Evolutionary conservation across 345 rosid species (phyloP).

Genomic region (Clarkia xantiana): DNA sequence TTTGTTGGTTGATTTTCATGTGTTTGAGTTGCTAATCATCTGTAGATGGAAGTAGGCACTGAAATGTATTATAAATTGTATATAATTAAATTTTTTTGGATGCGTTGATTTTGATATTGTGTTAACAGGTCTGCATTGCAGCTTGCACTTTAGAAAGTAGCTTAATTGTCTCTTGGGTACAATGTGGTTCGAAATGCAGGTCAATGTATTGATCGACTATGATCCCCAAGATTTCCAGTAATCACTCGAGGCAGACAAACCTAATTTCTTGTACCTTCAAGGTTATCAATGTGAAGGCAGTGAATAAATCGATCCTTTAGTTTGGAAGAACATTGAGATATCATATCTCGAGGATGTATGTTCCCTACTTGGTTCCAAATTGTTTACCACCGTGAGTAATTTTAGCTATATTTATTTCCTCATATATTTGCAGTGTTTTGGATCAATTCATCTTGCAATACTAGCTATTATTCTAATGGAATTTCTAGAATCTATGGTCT

Average conservation of each 20-base stretch:
- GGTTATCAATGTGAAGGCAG: conserved; percentile 24
- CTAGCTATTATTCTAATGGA: background rate
- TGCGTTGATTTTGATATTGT: too few relatives aligned
- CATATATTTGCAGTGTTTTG: background rate
- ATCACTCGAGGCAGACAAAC: conserved; percentile 19
- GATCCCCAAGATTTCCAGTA: conserved; percentile 15
- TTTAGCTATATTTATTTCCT: background rate
- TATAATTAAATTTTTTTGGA: too few relatives aligned
- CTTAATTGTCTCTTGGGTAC: conserved; percentile 6
- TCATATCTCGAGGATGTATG: background rate
- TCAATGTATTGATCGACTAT: conserved; percentile 22
- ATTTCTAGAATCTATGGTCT: background rate
- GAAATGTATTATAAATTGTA: too few relatives aligned
- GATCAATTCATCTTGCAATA: background rate
- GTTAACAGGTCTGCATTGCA: background rate
- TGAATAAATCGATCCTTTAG: conserved; percentile 1
- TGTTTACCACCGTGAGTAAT: conserved; percentile 6
- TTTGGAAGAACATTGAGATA: background rate
- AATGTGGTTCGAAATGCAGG: conserved; percentile 11
- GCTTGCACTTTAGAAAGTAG: background rate
- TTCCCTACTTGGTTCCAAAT: conserved; percentile 17
- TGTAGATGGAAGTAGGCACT: too few relatives aligned
- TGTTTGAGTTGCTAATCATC: background rate
- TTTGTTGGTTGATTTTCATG: background rate
- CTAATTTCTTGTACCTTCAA: conserved; percentile 31